Evolutionary conservation across 2,329 filamentous ascomycete species (phyloP).

Genomic region (Ustulina deusta): DNA sequence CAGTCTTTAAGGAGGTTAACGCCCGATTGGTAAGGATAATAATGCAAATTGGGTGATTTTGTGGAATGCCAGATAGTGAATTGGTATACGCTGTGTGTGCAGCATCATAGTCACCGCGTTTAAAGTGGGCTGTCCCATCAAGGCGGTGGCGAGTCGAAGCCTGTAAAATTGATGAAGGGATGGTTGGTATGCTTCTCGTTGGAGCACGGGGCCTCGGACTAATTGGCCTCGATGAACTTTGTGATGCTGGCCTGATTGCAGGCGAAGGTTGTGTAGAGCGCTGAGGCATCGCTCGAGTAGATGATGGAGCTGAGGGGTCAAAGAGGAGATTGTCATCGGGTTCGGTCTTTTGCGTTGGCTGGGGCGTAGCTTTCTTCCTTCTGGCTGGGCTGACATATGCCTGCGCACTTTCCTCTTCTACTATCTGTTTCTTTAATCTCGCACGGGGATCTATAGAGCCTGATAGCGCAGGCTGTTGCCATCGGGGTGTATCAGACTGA

Average conservation of each 20-base stretch:
- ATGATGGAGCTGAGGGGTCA: constrained; percentile 55
- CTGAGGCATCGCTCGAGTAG: constrained; percentile 38
- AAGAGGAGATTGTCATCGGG: constrained; percentile 75
- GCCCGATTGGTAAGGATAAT: constrained; percentile 93
- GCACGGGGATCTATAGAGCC: constrained; percentile 62
- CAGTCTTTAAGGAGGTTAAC: constrained; percentile 89
- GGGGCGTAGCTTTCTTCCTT: constrained; percentile 74
- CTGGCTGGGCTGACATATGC: constrained; percentile 89
- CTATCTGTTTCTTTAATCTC: constrained; percentile 76
- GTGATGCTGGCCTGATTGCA: constrained; percentile 53
- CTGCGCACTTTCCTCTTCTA: constrained; percentile 84
- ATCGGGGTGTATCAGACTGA: constrained; percentile 64
- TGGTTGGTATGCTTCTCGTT: constrained; percentile 68
- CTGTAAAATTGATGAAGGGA: constrained; percentile 77
- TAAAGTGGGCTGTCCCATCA: constrained; percentile 89
- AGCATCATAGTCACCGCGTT: constrained; percentile 89
- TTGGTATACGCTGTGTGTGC: constrained; percentile 86
- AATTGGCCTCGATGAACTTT: constrained; percentile 58
- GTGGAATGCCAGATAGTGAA: constrained; percentile 79
- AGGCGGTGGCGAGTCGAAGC: constrained; percentile 82
- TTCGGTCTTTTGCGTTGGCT: constrained; percentile 58
- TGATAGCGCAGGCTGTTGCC: constrained; percentile 67
- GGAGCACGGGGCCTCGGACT: constrained; percentile 61
- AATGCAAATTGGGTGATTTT: constrained; percentile 84
- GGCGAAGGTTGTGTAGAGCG: constrained; percentile 51